Base-by-base conservation (phyloP, 345 rosid genomes). In the Mangifera indica region DNA sequence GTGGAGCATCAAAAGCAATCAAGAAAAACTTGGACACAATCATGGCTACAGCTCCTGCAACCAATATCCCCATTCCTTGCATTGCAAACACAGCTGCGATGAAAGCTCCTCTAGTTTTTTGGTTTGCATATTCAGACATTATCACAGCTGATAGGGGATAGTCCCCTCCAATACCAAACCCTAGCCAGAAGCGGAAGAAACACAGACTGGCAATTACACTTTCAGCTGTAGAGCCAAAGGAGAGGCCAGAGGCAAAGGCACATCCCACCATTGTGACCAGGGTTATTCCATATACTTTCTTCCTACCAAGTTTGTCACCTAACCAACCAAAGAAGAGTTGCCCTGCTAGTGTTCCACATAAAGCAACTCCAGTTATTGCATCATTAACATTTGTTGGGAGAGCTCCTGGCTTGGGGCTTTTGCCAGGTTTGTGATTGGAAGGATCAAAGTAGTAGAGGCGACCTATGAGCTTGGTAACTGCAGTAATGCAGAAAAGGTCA, bases 181-280 rank as follows among this genome's bases (percentile, higher is more conserved):
- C 94, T 0, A 89, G 94, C 97, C 97, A 91, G 80, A 89, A 89
- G 48, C 97, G 84, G 74, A 91, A 91, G 87, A 89, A 91, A 77
- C 97, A 91, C 15, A 91, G 88, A 29, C 81, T 78, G 5, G 74
- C 81, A 18, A 87, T 68, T 40, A 85, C 89, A 58, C 87, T 79
- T 4, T 75, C 63, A 2, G 88, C 48, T 5, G 86, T 76, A 18
- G 84, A 72, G 1, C 97, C 92, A 17, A 89, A 76, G 15, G 92
- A 89, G 48, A 89, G 84, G 20, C 97, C 94, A 1, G 93, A 91
- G 1, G 84, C 86, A 15, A 91, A 7, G 8, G 97, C 89, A 71
- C 92, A 89, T 2, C 89, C 88, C 11, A 87, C 91, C 97, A 89
- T 87, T 48, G 91, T 81, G 25, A 91, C 83, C 18, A 91, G 81